Percentiles rank a stretch among this genome's conserved stretches.
phyloP scores from a whole-genome alignment of 2,329 filamentous ascomycete species.

The Sclerotinia subarctica region DNA sequence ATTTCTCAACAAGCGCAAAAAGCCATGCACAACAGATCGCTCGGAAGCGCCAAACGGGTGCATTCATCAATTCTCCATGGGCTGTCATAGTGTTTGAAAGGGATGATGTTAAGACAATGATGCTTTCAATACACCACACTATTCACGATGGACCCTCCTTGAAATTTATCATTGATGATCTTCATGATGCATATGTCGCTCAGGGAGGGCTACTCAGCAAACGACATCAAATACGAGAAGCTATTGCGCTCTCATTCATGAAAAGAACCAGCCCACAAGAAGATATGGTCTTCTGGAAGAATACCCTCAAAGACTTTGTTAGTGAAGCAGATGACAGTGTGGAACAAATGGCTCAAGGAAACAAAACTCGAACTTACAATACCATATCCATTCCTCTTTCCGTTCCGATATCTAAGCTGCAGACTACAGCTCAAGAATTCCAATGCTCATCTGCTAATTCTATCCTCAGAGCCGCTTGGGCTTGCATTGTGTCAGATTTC shows the following conservation, averaged over 20 bases:
- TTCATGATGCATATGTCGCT: background rate
- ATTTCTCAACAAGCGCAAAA: slow-evolving; percentile 1
- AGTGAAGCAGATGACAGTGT: background rate
- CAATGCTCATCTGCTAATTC: slow-evolving; percentile 11
- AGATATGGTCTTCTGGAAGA: slow-evolving; percentile 1
- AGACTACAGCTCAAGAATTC: slow-evolving; percentile 3
- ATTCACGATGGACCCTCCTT: slow-evolving; percentile 7
- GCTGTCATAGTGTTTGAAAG: background rate
- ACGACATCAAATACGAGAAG: slow-evolving; percentile 8
- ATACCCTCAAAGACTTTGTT: background rate
- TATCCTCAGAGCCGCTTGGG: slow-evolving; percentile 9
- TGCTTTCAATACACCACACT: slow-evolving; percentile 6
- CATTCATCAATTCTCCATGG: slow-evolving; percentile 3
- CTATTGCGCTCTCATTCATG: background rate
- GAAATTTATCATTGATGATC: background rate
- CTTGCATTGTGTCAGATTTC: slow-evolving; percentile 3
- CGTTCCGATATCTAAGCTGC: background rate
- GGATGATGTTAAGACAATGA: slow-evolving; percentile 3
- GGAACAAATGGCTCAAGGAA: background rate
- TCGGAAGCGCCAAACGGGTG: background rate
- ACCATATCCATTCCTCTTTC: background rate
- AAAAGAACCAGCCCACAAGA: slow-evolving; percentile 1
- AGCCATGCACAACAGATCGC: background rate
- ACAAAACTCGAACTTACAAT: slow-evolving; percentile 7
- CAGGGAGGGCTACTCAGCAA: background rate